Conservation (phyloP, 2,329 filamentous ascomycete genomes). For the Shiraia sp. region DNA sequence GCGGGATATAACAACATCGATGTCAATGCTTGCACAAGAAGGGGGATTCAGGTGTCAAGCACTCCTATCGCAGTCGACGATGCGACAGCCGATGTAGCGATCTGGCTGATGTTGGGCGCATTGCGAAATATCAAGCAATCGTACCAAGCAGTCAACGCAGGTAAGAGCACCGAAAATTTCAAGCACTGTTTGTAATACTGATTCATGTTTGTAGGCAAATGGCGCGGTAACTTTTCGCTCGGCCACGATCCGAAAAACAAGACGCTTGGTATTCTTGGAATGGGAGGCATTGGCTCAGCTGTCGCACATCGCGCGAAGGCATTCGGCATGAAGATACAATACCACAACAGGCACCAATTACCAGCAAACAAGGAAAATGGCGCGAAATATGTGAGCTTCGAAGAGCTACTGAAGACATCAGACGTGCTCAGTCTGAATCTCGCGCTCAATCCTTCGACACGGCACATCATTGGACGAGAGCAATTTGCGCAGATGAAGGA, state of each 20-base stretch:
- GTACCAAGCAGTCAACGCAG: conserved; percentile 51
- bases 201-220: conserved; percentile 39
- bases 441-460: conserved; percentile 55
- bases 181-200: conserved; percentile 6
- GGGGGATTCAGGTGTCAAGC: conserved; percentile 50
- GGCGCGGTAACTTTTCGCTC: conserved; percentile 52
- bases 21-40: conserved; percentile 55
- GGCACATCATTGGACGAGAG: conserved; percentile 56
- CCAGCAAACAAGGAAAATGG: conserved; percentile 47
- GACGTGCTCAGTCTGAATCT: conserved; percentile 61
- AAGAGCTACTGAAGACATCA: conserved; percentile 56
- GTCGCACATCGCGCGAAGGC: conserved; percentile 54
- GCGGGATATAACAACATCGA: conserved; percentile 67
- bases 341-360: conserved; percentile 57
- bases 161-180: conserved; percentile 24
- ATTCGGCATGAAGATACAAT: conserved; percentile 62
- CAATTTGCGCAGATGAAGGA: conserved; percentile 60
- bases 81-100: conserved; percentile 55
- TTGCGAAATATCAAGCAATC: conserved; percentile 55
- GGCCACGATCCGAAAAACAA: conserved; percentile 60
- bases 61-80: conserved; percentile 56
- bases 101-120: conserved; percentile 58
- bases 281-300: conserved; percentile 63
- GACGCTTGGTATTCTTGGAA: conserved; percentile 60
- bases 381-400: conserved; percentile 60